These are phyloP conservation scores for Pseudonitzschia delicatissima DNA, from an alignment of 108 stramenopile genomes.

Conservation along the genomic window DNA sequence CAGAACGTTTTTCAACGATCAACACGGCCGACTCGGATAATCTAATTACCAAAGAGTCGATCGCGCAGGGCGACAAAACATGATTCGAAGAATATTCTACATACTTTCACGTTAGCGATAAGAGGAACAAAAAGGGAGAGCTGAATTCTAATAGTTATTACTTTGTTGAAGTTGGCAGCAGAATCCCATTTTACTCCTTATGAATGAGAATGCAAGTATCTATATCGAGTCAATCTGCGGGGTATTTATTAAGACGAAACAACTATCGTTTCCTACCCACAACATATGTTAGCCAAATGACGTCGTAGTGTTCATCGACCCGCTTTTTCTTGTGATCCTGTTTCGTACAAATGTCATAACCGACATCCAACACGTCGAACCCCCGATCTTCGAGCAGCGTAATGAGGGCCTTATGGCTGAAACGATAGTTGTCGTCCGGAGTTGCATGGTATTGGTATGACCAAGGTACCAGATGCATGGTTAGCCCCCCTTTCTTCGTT, in stretches of 20 bases:
- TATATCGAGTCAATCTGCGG: too few relatives aligned
- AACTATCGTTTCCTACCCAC: conserved; percentile 35
- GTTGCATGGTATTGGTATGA: conserved; percentile 56
- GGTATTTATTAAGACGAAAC: not conserved
- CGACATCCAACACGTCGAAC: conserved; percentile 46
- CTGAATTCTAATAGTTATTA: too few relatives aligned
- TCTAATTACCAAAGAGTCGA: too few relatives aligned
- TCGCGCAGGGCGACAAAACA: too few relatives aligned
- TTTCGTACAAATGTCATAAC: conserved; percentile 50
- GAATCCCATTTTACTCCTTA: too few relatives aligned
- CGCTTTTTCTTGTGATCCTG: conserved; percentile 27
- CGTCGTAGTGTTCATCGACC: conserved; percentile 49
- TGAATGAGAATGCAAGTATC: too few relatives aligned
- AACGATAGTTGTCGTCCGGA: conserved; percentile 51
- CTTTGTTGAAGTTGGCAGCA: too few relatives aligned
- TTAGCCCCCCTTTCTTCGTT: conserved; percentile 47
- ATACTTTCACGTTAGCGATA: too few relatives aligned
- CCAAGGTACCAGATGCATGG: conserved; percentile 46
- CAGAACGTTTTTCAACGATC: too few relatives aligned
- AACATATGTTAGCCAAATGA: conserved; percentile 51
- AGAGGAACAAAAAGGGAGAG: too few relatives aligned
- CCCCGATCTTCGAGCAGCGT: conserved; percentile 40
- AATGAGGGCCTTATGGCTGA: conserved; percentile 41
- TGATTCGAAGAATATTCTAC: too few relatives aligned
- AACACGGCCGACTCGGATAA: too few relatives aligned